Conservation (phyloP, 139 green algal species). For the Coelastrella sp. region DNA sequence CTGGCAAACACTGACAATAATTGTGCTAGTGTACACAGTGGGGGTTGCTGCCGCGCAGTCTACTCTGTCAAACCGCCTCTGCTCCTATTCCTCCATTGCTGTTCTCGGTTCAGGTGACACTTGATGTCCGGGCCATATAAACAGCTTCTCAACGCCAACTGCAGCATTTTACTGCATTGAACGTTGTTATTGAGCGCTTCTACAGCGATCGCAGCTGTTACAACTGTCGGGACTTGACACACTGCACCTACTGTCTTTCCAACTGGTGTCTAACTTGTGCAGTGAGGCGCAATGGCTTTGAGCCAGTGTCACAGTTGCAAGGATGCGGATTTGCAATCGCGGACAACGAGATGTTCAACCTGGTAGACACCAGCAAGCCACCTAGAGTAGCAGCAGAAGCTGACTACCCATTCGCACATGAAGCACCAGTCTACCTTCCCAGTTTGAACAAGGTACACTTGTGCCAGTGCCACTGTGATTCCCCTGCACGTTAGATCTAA, state of each 20-base stretch:
- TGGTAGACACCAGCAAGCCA: neutral
- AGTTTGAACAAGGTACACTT: slow-evolving; percentile 13
- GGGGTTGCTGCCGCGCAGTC: neutral
- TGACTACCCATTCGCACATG: slow-evolving; percentile 21
- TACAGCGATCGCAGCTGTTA: neutral
- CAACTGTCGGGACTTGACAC: neutral
- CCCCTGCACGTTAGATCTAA: too few species aligned
- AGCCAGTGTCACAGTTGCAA: neutral
- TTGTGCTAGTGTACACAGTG: too few species aligned
- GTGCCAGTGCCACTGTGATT: too few species aligned
- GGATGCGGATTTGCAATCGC: slow-evolving; percentile 22
- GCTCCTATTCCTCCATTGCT: slow-evolving; percentile 17
- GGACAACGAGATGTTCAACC: slow-evolving; percentile 13
- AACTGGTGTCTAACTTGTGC: neutral
- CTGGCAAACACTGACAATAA: too few species aligned
- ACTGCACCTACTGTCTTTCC: neutral
- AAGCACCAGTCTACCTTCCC: slow-evolving; percentile 36
- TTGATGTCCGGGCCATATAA: neutral
- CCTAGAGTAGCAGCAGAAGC: neutral
- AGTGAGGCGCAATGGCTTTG: slow-evolving; percentile 9
- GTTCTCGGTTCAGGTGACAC: slow-evolving; percentile 23
- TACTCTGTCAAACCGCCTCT: slow-evolving; percentile 19
- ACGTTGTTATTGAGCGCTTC: too few species aligned
- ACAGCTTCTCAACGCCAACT: neutral
- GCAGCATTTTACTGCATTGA: too few species aligned